These are phyloP conservation scores for Backusella tarrabulga DNA, from an alignment of 192 early-diverging fungal genomes.

Conservation along the genomic window DNA sequence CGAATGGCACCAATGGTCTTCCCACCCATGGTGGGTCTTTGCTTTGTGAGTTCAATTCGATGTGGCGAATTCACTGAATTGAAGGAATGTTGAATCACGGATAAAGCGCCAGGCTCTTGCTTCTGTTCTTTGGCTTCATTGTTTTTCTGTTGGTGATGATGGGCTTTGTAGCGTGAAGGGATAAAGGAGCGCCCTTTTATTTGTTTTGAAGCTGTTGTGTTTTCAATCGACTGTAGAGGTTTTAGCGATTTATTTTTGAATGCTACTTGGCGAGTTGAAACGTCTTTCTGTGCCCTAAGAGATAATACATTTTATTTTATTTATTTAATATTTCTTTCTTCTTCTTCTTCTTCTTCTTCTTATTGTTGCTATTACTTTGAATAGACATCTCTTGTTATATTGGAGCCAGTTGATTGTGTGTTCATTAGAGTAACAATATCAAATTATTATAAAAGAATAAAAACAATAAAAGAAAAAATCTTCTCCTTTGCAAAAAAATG, in stretches of 20 bases:
- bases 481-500: background rate
- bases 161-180: background rate
- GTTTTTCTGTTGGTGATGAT: background rate
- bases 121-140: background rate
- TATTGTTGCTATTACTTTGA: background rate
- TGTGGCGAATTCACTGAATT: background rate
- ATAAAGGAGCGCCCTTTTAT: background rate
- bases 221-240: background rate
- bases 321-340: background rate
- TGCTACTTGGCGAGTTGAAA: background rate
- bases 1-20: background rate
- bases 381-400: background rate
- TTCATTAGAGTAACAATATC: background rate
- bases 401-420: background rate
- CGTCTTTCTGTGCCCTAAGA: background rate
- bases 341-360: background rate
- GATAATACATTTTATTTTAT: background rate
- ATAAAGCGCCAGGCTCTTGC: background rate
- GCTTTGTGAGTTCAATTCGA: background rate
- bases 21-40: conserved; percentile 17
- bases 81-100: background rate
- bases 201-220: background rate
- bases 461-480: background rate
- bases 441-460: background rate
- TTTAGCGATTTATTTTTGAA: background rate